A percentile compares a stretch with the other conserved stretches of the same genome.
Conservation (phyloP, 192 early-diverging fungal genomes). For the Coemansia sp. region DNA sequence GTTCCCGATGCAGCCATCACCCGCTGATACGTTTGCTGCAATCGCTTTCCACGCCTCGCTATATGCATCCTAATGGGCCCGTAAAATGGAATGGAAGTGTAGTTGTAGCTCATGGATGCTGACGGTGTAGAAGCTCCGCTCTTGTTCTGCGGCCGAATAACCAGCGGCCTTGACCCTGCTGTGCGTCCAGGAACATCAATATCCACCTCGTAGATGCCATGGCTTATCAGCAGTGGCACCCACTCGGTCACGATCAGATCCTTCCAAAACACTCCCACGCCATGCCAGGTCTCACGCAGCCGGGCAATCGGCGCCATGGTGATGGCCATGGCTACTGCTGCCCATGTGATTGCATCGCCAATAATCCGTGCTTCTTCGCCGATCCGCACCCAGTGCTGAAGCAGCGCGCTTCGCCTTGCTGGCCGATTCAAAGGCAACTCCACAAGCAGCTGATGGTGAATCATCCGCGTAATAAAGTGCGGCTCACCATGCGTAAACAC, state of each 20-base stretch:
- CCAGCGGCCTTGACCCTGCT: slow-evolving; percentile 14
- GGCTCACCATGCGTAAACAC: slow-evolving; percentile 59
- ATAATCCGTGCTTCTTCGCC: slow-evolving; percentile 56
- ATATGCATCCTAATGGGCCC: slow-evolving; percentile 60
- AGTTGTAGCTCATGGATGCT: slow-evolving; percentile 18
- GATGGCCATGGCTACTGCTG: slow-evolving; percentile 64
- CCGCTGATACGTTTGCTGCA: slow-evolving; percentile 22
- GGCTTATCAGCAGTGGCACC: slow-evolving; percentile 58
- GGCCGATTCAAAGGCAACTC: slow-evolving; percentile 54
- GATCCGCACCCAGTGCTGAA: slow-evolving; percentile 69
- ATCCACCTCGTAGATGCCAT: slow-evolving; percentile 56
- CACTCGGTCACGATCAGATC: slow-evolving; percentile 56
- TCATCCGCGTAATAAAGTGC: slow-evolving; percentile 70
- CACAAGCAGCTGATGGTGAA: slow-evolving; percentile 65
- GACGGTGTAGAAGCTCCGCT: slow-evolving; percentile 19
- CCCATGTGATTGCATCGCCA: slow-evolving; percentile 66
- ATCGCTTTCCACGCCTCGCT: slow-evolving; percentile 23
- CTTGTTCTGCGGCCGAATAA: slow-evolving; percentile 25
- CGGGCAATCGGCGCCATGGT: slow-evolving; percentile 66
- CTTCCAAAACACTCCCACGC: slow-evolving; percentile 54
- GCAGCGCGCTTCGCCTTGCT: slow-evolving; percentile 52
- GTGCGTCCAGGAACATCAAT: slow-evolving; percentile 18
- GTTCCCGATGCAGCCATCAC: slow-evolving; percentile 4
- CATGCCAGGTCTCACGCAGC: slow-evolving; percentile 68
- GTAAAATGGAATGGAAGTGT: slow-evolving; percentile 59